A percentile compares a stretch with the other conserved stretches of the same genome.
Conservation (phyloP, 1,284 basidiomycete species). For the Microbotryum intermedium region DNA sequence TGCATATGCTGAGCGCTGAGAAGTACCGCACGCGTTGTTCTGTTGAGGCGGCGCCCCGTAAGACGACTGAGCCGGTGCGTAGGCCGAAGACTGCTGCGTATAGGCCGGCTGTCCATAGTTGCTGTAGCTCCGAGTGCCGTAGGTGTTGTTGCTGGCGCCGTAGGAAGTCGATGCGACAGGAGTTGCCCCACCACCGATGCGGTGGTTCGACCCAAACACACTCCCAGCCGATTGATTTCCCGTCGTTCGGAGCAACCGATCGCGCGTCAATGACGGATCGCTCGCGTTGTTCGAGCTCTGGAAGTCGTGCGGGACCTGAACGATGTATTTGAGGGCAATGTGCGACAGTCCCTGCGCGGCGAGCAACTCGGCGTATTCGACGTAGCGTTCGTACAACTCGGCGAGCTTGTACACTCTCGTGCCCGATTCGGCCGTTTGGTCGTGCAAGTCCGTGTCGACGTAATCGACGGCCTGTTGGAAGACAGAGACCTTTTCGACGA, state of each 20-base stretch:
- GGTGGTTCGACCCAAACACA: not conserved
- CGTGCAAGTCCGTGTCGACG: slow-evolving; percentile 64
- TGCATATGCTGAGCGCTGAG: slow-evolving; percentile 11
- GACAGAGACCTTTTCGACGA: slow-evolving; percentile 93
- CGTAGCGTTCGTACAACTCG: slow-evolving; percentile 80
- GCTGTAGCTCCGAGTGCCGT: not conserved
- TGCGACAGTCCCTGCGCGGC: slow-evolving; percentile 80
- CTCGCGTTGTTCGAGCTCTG: slow-evolving; percentile 6
- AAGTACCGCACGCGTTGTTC: slow-evolving; percentile 1
- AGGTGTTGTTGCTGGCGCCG: not conserved
- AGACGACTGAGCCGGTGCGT: not conserved
- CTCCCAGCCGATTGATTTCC: not conserved
- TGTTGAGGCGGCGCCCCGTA: not conserved
- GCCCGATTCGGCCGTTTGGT: slow-evolving; percentile 44
- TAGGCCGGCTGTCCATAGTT: slow-evolving; percentile 2
- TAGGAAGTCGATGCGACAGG: slow-evolving; percentile 3
- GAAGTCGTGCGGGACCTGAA: slow-evolving; percentile 72
- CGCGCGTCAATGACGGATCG: slow-evolving; percentile 14
- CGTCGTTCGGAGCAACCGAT: slow-evolving; percentile 18
- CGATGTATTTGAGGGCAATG: slow-evolving; percentile 71
- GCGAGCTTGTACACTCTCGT: slow-evolving; percentile 73
- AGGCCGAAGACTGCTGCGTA: not conserved
- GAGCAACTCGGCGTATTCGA: slow-evolving; percentile 89
- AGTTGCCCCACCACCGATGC: not conserved
- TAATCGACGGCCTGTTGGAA: slow-evolving; percentile 87